Evolutionary conservation across 176 grass and related monocot species (phyloP).

Genomic region (Carex cristatella): DNA sequence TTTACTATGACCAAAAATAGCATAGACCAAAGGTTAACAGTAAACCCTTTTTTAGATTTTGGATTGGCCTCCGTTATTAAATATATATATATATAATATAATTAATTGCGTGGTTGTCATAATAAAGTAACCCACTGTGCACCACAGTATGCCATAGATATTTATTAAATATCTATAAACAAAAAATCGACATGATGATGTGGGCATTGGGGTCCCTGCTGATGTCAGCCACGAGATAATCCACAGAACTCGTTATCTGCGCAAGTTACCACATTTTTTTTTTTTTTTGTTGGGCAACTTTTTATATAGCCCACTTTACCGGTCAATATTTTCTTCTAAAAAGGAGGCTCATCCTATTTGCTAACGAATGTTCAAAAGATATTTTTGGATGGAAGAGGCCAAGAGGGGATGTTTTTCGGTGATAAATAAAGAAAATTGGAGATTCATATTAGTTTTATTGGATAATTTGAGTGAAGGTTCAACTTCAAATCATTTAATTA

Average conservation of each 20-base stretch:
- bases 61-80: background rate
- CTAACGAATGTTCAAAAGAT: background rate
- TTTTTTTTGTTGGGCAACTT: background rate
- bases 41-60: background rate
- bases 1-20: background rate
- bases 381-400: background rate
- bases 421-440: no score
- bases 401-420: no score
- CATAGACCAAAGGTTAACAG: background rate
- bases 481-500: no score
- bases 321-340: background rate
- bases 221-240: background rate
- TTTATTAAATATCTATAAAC: background rate
- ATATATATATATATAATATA: background rate
- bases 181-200: background rate
- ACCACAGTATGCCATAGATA: background rate
- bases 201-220: background rate
- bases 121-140: background rate
- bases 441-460: no score
- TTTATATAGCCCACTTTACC: background rate
- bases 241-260: background rate
- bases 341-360: background rate
- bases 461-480: no score
- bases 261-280: background rate
- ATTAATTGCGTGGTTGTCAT: background rate